Base-by-base conservation (phyloP, 1,284 basidiomycete genomes). In the Clitocybe nebularis region DNA sequence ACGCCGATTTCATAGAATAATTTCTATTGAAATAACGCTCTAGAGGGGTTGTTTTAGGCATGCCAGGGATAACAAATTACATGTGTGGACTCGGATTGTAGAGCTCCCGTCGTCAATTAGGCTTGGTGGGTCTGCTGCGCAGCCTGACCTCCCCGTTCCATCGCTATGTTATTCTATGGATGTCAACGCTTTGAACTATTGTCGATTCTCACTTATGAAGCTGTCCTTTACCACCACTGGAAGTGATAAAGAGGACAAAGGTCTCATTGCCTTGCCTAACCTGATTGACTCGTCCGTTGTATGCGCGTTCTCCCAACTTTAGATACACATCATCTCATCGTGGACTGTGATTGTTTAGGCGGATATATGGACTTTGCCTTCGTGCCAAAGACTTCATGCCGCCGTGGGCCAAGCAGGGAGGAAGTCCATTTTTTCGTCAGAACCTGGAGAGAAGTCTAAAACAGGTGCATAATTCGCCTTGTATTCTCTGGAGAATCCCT, bases 161-260 rank as follows among this genome's bases (percentile, higher is more conserved):
- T 48, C 57, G 4, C 57, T 89, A 4, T 55, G 64, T 2, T 82
- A 80, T 50, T 84, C 84, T 0, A 67, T 95, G 61, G 86, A 89
- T 54, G 82, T 92, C 45, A 96, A 95, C 59, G 80, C 91, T 1
- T 71, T 95, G 49, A 95, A 94, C 60, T 95, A 88, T 58, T 94
- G 92, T 63, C 79, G 83, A 1, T 93, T 94, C 45, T 69, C 68
- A 10, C 49, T 71, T 17, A 42, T 67, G 32, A 46, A 44, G 3
- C 33, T 55, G 33, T 20, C 46, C 21, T 32, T 22, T 9, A 23
- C 11, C n/a, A 5, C 11, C 25, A 19, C 28, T 6, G 24, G 50
- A 49, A 38, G 48, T 49, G 48, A 46, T 13, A n/a, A n/a, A n/a
- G 49, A 48, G 6, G 24, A 45, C 13, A 51, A 64, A 28, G 81